phyloP scores from a whole-genome alignment of 805 yeast species.

The Cyberlindnera lachancei region DNA sequence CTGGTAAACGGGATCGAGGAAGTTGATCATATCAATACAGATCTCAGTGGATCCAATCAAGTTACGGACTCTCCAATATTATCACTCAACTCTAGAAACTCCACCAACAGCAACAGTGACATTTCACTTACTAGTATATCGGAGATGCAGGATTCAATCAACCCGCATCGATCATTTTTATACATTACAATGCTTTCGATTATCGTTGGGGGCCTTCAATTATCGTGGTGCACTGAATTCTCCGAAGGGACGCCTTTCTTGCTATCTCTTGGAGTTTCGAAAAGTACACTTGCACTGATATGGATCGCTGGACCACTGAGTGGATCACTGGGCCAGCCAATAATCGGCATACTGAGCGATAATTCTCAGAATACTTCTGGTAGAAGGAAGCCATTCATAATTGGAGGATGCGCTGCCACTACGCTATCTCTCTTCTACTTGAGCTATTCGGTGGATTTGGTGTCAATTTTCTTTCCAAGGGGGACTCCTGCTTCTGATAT shows the following conservation, averaged over 20 bases:
- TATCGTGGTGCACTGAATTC: conserved; percentile 62
- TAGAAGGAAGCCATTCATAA: conserved; percentile 48
- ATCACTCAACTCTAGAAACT: too few relatives aligned
- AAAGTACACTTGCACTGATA: conserved; percentile 44
- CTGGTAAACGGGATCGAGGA: too few relatives aligned
- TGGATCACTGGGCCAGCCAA: conserved; percentile 58
- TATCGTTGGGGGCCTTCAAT: conserved; percentile 49
- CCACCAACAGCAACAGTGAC: too few relatives aligned
- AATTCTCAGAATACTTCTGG: conserved; percentile 38
- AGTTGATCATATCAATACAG: too few relatives aligned
- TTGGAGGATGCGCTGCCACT: conserved; percentile 46
- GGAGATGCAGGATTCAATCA: conserved; percentile 26
- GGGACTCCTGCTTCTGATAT: conserved; percentile 18
- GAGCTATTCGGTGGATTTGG: conserved; percentile 37
- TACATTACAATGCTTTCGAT: conserved; percentile 41
- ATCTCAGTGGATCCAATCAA: too few relatives aligned
- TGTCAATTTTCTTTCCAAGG: conserved; percentile 25
- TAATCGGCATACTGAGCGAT: conserved; percentile 53
- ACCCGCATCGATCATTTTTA: conserved; percentile 36
- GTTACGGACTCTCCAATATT: too few relatives aligned
- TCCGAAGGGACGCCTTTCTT: conserved; percentile 57
- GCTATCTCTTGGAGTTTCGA: conserved; percentile 54
- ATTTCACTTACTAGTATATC: too few relatives aligned
- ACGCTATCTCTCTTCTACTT: conserved; percentile 36
- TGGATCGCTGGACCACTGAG: conserved; percentile 66